Evolutionary conservation across 768 basidiomycete species (phyloP).

Genomic region (Clavulina sp.): DNA sequence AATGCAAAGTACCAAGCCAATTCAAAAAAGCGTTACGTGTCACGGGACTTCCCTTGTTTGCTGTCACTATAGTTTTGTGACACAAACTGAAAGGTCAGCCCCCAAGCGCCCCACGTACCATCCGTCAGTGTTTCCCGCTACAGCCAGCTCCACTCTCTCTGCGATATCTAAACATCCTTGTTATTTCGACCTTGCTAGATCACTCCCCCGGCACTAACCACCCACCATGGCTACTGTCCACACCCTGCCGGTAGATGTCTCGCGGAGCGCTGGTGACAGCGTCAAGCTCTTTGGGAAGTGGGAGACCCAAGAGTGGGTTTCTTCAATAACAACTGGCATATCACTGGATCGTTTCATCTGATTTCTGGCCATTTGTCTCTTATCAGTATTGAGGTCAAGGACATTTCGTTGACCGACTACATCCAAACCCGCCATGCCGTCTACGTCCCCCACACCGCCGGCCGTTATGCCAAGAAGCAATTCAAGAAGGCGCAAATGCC

Average conservation of each 20-base stretch:
- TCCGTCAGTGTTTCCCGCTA: too few species aligned
- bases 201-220: too few species aligned
- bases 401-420: constrained; percentile 98
- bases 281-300: constrained; percentile 98
- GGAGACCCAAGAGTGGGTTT: constrained; percentile 88
- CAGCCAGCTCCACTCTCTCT: too few species aligned
- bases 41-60: too few species aligned
- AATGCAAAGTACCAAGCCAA: too few species aligned
- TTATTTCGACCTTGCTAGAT: too few species aligned
- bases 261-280: constrained; percentile 54
- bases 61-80: too few species aligned
- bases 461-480: constrained; percentile 98
- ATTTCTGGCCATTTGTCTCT: background rate
- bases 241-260: constrained; percentile 59
- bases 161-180: too few species aligned
- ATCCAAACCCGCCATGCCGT: constrained; percentile 97
- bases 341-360: background rate
- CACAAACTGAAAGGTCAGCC: too few species aligned
- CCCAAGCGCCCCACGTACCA: too few species aligned
- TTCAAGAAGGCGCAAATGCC: constrained; percentile 99
- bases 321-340: constrained; percentile 1
- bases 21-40: too few species aligned
- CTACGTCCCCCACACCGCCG: constrained; percentile 96
- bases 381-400: constrained; percentile 88
- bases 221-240: constrained; percentile 5